These are phyloP conservation scores for Boletus subparvulus DNA, from an alignment of 768 basidiomycete species.

Conservation along the genomic window DNA sequence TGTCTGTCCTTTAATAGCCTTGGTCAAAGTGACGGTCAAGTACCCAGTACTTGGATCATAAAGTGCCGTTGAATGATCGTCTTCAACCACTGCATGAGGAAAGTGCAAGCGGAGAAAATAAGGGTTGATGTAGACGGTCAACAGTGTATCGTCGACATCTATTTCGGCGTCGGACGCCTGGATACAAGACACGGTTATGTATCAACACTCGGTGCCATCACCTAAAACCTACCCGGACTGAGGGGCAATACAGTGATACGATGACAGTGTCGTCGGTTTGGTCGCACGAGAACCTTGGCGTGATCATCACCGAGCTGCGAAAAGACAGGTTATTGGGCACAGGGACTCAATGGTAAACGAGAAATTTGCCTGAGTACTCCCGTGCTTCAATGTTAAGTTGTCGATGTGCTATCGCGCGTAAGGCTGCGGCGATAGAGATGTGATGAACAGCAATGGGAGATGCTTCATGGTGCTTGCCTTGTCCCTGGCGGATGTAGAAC, in stretches of 20 bases:
- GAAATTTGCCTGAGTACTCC: background rate
- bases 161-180: conserved; percentile 85
- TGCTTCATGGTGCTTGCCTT: background rate
- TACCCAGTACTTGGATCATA: conserved; percentile 82
- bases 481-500: conserved; percentile 7
- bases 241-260: conserved; percentile 66
- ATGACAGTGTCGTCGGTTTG: conserved; percentile 58
- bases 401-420: background rate
- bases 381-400: background rate
- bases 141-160: conserved; percentile 64
- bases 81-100: conserved; percentile 60
- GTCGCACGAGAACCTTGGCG: conserved; percentile 69
- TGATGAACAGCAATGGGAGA: background rate
- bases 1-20: conserved; percentile 60
- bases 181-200: conserved; percentile 11
- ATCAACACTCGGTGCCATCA: background rate
- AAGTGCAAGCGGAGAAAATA: conserved; percentile 84
- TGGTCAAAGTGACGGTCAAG: conserved; percentile 70
- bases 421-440: background rate
- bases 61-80: conserved; percentile 61
- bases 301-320: conserved; percentile 55
- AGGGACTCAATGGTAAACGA: background rate
- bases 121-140: conserved; percentile 77
- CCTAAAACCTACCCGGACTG: conserved; percentile 55
- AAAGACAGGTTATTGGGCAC: background rate